phyloP scores from a whole-genome alignment of 257 asterid genomes.

The Plantago major region DNA sequence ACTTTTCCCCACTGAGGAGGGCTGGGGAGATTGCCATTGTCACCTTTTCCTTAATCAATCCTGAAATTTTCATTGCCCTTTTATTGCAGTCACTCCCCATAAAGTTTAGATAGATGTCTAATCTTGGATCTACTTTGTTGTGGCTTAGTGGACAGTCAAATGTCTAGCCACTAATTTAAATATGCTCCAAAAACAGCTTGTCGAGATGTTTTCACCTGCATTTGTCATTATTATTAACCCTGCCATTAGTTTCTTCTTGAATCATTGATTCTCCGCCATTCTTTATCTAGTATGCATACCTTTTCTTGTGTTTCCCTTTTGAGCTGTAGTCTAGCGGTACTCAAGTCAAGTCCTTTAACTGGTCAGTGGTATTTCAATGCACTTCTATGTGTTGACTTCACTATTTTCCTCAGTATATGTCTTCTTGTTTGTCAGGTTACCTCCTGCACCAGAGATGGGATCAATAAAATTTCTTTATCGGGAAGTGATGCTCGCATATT shows the following conservation, averaged over 20 bases:
- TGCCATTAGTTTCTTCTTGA: no score
- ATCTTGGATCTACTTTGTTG: no score
- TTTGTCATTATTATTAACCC: no score
- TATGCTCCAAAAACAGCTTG: no score
- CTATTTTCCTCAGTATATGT: slow-evolving; percentile 25
- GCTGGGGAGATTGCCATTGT: not conserved
- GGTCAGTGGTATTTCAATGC: slow-evolving; percentile 1
- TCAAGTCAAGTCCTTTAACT: not conserved
- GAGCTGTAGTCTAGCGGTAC: not conserved
- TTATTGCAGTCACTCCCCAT: no score
- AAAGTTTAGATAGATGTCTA: no score
- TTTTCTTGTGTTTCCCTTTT: not conserved
- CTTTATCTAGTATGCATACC: not conserved
- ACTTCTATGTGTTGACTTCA: slow-evolving; percentile 30
- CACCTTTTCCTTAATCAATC: not conserved
- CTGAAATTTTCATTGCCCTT: no score
- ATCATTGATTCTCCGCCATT: no score
- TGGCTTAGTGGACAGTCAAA: no score
- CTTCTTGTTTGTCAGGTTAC: slow-evolving; percentile 64
- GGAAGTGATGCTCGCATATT: slow-evolving; percentile 90
- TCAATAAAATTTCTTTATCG: slow-evolving; percentile 71
- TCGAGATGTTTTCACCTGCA: no score
- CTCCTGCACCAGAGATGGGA: slow-evolving; percentile 83
- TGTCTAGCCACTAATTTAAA: no score
- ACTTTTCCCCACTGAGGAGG: not conserved